A percentile compares a stretch with the other conserved stretches of the same genome.
These are phyloP conservation scores for Lichtheimia ornata DNA, from an alignment of 371 early-diverging fungal species.

Conservation along the genomic window DNA sequence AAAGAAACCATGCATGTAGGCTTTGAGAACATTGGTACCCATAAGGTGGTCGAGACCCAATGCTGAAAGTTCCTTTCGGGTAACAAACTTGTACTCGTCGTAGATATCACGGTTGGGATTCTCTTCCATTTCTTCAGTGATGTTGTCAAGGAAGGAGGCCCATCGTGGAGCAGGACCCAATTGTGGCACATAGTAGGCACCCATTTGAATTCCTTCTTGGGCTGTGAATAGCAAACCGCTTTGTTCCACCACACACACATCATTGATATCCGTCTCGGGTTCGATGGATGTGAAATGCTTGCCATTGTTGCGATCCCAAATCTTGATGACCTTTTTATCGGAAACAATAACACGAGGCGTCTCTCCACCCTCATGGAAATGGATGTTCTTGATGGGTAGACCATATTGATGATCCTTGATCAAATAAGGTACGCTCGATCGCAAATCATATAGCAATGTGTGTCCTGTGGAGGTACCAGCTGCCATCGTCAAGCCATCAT, in stretches of 20 bases:
- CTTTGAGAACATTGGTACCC: conserved; percentile 92
- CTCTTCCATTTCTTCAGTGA: conserved; percentile 98
- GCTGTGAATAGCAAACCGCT: conserved; percentile 95
- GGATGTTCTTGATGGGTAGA: conserved; percentile 89
- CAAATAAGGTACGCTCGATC: conserved; percentile 79
- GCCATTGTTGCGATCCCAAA: conserved; percentile 87
- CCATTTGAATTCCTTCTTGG: conserved; percentile 94
- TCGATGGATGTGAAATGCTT: conserved; percentile 90
- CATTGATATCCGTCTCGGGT: conserved; percentile 92
- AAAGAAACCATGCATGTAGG: conserved; percentile 99
- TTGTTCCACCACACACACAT: conserved; percentile 80
- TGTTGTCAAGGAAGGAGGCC: conserved; percentile 96
- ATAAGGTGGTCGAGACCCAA: conserved; percentile 92
- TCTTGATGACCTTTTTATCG: conserved; percentile 89
- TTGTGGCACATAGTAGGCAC: conserved; percentile 89
- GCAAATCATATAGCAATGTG: conserved; percentile 92
- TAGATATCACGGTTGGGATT: conserved; percentile 83
- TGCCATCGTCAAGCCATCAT: conserved; percentile 88
- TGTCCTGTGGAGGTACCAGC: conserved; percentile 93
- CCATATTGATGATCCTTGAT: conserved; percentile 97
- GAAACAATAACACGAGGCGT: conserved; percentile 83
- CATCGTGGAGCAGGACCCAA: conserved; percentile 97
- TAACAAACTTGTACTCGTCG: conserved; percentile 98
- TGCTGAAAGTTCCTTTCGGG: conserved; percentile 84
- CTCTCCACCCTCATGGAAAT: conserved; percentile 75